Percentiles rank a stretch among this genome's conserved stretches.
Evolutionary conservation across 306 rosid genomes (phyloP).

Genomic region (Morella rubra): DNA sequence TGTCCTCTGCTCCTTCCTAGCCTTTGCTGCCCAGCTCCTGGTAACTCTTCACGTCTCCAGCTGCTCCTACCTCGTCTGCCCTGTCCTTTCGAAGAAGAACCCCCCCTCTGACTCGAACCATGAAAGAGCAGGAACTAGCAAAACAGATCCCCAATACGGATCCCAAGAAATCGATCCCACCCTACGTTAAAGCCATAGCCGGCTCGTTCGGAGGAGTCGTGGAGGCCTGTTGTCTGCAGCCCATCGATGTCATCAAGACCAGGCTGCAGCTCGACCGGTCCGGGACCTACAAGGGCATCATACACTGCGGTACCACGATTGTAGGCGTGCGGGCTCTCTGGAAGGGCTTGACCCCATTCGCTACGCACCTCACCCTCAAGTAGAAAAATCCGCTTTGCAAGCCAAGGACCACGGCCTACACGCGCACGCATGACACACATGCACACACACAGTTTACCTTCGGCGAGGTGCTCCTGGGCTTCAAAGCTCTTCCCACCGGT

Average conservation of each 20-base stretch:
- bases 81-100: constrained; percentile 35
- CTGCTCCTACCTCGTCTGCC: constrained; percentile 66
- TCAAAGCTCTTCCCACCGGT: constrained; percentile 81
- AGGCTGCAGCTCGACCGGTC: constrained; percentile 90
- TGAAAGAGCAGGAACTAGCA: background rate
- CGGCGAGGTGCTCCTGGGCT: constrained; percentile 78
- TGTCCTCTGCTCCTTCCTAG: constrained; percentile 63
- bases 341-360: constrained; percentile 96
- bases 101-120: background rate
- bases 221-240: constrained; percentile 91
- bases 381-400: too few relatives aligned
- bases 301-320: constrained; percentile 82
- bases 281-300: constrained; percentile 74
- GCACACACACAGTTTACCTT: constrained; percentile 39
- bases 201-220: constrained; percentile 85
- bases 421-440: too few relatives aligned
- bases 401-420: too few relatives aligned
- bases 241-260: constrained; percentile 95
- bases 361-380: constrained; percentile 89
- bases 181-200: constrained; percentile 80
- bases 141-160: constrained; percentile 18
- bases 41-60: constrained; percentile 60
- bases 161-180: constrained; percentile 57
- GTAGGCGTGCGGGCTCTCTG: constrained; percentile 83
- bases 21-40: constrained; percentile 40